Base-by-base conservation (phyloP, 2,329 filamentous ascomycete species). In the Colletotrichum gigasporum region DNA sequence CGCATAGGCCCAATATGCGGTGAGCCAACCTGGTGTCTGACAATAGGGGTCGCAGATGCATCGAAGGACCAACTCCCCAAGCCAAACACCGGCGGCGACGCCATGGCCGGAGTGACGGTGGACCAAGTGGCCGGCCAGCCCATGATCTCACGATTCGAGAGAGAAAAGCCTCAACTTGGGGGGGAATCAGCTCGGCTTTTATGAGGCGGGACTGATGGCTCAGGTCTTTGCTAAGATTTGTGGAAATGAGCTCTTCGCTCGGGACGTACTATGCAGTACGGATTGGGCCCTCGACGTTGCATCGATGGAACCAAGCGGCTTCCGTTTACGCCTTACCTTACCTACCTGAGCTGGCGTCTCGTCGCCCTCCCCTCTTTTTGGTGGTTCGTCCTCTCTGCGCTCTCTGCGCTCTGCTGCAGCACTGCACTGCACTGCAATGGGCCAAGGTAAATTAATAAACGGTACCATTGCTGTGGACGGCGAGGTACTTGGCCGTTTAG, bases 1-100 rank as follows among this genome's bases (percentile, higher is more conserved):
- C 37, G 41, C 45, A 63, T 51, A 28, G 28, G 26, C 37, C 39
- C 28, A 45, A 51, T n/a, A 58, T 57, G 59, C 59, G 53, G 59
- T 63, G 44, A 59, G 54, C 39, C 37, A 50, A 34, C 26, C 34
- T 30, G 28, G 11, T 6, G 22, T 54, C 51, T 42, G 50, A 42
- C 50, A 51, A 9, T 9, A 41, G 50, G 35, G 50, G 22, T 41
- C 41, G 24, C 35, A 53, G 50, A 30, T 42, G 50, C 24, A 42
- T 41, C 22, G 24, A 41, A 41, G 20, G 14, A 53, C 22, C 42
- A n/a, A n/a, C 28, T 22, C 18, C 16, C 14, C n/a, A n/a, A 22
- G 11, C 5, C 22, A 24, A 30, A 47, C 12, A 32, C 28, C 22
- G 14, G 30, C 30, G 47, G 47, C 32, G 37, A 51, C 14, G 24